Evolutionary conservation across 75 land plant genomes (phyloP), one percentile per base, ranked within the genome.

Genomic region (Sequoia sempervirens): DNA sequence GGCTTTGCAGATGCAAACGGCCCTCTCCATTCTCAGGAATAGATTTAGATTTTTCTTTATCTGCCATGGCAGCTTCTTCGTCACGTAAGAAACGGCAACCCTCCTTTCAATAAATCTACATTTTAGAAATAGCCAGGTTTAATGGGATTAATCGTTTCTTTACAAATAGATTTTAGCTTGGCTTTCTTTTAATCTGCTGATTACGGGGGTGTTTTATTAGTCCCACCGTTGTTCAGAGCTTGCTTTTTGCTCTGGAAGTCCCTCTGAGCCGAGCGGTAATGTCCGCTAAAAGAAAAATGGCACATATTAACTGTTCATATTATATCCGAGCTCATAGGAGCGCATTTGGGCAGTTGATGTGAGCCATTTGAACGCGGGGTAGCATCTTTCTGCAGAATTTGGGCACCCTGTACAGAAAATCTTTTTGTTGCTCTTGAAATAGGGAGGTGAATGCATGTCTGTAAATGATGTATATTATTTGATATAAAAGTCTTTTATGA

Each of bases 1-100:
- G 56, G 18, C 15, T 53, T 46, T 54, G 38, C 82, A 81, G 64
- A 81, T 81, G 82, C 56, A 81, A 81, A 46, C 37, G 82, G 26
- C 82, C 82, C 37, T 50, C 41, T n/a, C 41, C 61, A 54, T 78
- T 78, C 46, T 45, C 36, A 32, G 73, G 73, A 70, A 30, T 78
- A 2, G 64, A 20, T 32, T 52, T 45, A 32, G 47, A 23, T 52
- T 81, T 52, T 15, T 36, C 36, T 14, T 81, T 53, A 26, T 81
- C 61, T 80, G 81, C 81, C 58, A 52, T 81, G 82, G 58, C 38
- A 32, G 30, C 45, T 26, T 81, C 61, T 81, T 81, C 40, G 34
- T 52, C 82, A 54, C 53, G 82, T 81, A 81, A 81, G 82, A 81
- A 37, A 23, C 38, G 23, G 4, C 5, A 78, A 40, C 47, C 8